Percentiles rank a stretch among this genome's conserved stretches.
phyloP scores from a whole-genome alignment of 2,329 filamentous ascomycete species.

The Penicillium brasilianum region DNA sequence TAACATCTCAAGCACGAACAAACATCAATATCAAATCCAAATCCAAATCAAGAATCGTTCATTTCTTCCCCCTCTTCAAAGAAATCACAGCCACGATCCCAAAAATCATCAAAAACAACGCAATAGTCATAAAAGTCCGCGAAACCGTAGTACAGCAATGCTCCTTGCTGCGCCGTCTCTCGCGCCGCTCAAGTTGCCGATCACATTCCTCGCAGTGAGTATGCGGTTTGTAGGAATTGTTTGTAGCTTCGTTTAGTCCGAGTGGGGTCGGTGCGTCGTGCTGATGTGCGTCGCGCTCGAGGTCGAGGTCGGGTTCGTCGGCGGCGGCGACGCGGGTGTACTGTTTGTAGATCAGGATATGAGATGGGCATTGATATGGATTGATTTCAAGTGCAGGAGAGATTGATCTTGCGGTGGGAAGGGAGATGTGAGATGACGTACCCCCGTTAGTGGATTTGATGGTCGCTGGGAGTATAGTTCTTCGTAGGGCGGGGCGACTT shows the following conservation, averaged over 20 bases:
- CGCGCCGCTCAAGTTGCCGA: conserved; percentile 3
- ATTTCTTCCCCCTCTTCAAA: neutral
- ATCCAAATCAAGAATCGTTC: neutral
- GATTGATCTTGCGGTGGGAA: too few species aligned
- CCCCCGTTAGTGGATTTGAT: neutral
- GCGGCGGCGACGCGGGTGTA: conserved; percentile 1
- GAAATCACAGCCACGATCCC: neutral
- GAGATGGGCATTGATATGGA: neutral
- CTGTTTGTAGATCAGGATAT: neutral
- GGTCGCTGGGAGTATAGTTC: conserved; percentile 1
- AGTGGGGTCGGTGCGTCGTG: neutral
- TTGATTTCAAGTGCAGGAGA: neutral
- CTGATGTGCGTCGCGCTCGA: neutral
- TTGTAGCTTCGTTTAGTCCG: neutral
- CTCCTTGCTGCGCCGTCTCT: neutral
- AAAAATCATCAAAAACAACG: conserved; percentile 3
- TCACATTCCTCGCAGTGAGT: conserved; percentile 8
- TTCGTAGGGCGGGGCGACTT: conserved; percentile 1
- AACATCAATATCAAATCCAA: neutral
- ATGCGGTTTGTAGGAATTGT: neutral
- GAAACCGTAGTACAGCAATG: neutral
- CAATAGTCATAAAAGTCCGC: neutral
- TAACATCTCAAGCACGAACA: neutral
- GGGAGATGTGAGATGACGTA: neutral
- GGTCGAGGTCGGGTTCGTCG: neutral